These are phyloP conservation scores for Starmerella ratchasimensis DNA, from an alignment of 805 yeast genomes.

Conservation along the genomic window DNA sequence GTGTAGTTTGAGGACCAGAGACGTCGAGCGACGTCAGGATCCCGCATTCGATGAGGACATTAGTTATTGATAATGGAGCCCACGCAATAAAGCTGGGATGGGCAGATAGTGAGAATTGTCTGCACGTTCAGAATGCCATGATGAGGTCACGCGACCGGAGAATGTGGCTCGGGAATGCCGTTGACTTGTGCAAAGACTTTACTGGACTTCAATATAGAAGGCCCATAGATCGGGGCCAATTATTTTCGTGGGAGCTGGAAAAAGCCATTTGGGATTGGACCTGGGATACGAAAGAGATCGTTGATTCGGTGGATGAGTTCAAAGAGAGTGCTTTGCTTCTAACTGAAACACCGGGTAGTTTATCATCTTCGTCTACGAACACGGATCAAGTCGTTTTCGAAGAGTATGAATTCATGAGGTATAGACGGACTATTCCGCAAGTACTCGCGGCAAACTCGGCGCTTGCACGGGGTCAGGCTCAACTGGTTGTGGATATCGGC, in stretches of 20 bases:
- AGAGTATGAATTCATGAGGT: constrained; percentile 67
- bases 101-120: constrained; percentile 30
- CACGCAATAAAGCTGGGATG: constrained; percentile 60
- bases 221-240: constrained; percentile 79
- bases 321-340: constrained; percentile 48
- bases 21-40: not conserved
- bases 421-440: constrained; percentile 44
- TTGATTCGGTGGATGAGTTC: constrained; percentile 25
- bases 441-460: constrained; percentile 17
- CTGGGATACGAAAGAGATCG: constrained; percentile 28
- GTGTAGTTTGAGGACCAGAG: not conserved
- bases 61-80: constrained; percentile 84
- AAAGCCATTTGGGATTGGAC: constrained; percentile 82
- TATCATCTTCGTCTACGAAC: constrained; percentile 68
- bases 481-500: constrained; percentile 76
- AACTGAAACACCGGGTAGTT: constrained; percentile 68
- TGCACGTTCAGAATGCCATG: constrained; percentile 51
- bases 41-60: constrained; percentile 16
- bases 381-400: constrained; percentile 90
- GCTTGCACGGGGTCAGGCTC: constrained; percentile 36
- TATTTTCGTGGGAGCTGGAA: constrained; percentile 83
- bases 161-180: constrained; percentile 58
- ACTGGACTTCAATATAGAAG: constrained; percentile 62
- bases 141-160: constrained; percentile 64
- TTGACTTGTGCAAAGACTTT: constrained; percentile 50